Evolutionary conservation across 176 grass and related monocot species (phyloP).

Genomic region (Ensete glaucum): DNA sequence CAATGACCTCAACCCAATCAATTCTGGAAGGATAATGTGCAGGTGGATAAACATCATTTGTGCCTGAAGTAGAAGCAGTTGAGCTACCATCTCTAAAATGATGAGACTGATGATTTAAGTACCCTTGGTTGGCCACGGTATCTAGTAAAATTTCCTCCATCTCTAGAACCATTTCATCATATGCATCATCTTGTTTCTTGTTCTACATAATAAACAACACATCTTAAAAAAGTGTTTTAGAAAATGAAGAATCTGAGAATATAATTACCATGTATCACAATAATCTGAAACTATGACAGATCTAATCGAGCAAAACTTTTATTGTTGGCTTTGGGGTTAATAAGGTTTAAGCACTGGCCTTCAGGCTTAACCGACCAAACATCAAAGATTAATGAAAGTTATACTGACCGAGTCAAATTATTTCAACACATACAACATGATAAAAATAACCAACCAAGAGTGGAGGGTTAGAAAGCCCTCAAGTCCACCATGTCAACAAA

Average conservation of each 20-base stretch:
- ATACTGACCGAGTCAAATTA: too few relatives aligned
- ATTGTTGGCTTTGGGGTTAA: too few relatives aligned
- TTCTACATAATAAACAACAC: conserved; percentile 34
- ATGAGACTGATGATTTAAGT: too few relatives aligned
- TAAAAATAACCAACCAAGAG: too few relatives aligned
- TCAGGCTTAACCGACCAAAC: too few relatives aligned
- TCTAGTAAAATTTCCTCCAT: conserved; percentile 33
- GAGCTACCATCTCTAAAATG: too few relatives aligned
- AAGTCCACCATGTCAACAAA: too few relatives aligned
- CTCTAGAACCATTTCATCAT: conserved; percentile 95
- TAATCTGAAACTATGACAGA: neutral
- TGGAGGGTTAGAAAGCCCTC: too few relatives aligned
- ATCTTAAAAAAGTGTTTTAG: conserved; percentile 11
- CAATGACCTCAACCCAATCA: conserved; percentile 67
- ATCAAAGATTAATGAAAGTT: too few relatives aligned
- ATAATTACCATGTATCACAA: neutral
- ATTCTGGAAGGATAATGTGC: conserved; percentile 43
- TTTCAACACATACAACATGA: too few relatives aligned
- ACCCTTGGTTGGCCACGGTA: too few relatives aligned
- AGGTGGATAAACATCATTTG: conserved; percentile 37
- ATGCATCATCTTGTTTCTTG: conserved; percentile 41
- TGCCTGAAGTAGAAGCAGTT: conserved; percentile 83
- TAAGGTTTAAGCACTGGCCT: too few relatives aligned
- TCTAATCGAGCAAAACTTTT: neutral
- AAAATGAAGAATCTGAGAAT: neutral